Percentiles rank a stretch among this genome's conserved stretches.
phyloP scores from a whole-genome alignment of 768 basidiomycete species.

The Lactarius tabidus region DNA sequence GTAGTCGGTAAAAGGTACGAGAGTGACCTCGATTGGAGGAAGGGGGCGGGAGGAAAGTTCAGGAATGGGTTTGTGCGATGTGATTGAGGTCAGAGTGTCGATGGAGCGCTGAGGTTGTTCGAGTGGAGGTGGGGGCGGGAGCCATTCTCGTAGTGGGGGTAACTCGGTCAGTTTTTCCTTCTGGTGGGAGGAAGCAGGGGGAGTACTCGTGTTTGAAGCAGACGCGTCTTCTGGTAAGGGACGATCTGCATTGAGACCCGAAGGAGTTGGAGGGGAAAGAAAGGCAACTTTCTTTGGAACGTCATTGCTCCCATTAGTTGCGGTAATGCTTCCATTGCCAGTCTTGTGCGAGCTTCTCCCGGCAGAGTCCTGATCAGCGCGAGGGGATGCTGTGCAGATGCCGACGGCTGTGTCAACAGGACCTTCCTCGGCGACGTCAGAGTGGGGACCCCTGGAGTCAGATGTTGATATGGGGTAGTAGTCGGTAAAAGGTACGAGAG shows the following conservation, averaged over 20 bases:
- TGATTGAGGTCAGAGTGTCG: conserved; percentile 36
- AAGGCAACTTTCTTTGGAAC: conserved; percentile 85
- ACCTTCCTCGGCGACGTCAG: conserved; percentile 24
- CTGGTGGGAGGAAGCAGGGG: conserved; percentile 27
- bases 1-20: conserved; percentile 33
- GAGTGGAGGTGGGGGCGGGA: conserved; percentile 46
- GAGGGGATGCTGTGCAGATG: conserved; percentile 23
- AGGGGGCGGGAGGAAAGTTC: conserved; percentile 52
- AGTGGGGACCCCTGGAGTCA: conserved; percentile 28
- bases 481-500: conserved; percentile 34
- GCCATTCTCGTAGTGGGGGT: conserved; percentile 67
- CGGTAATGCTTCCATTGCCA: conserved; percentile 35
- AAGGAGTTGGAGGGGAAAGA: conserved; percentile 71
- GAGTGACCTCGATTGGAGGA: conserved; percentile 45
- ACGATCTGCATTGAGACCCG: conserved; percentile 44
- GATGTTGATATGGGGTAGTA: conserved; percentile 23
- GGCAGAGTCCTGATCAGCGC: conserved; percentile 33
- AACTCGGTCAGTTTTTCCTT: conserved; percentile 60
- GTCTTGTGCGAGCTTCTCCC: conserved; percentile 39
- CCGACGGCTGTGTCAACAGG: conserved; percentile 21
- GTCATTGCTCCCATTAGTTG: conserved; percentile 37
- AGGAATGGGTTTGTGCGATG: conserved; percentile 67
- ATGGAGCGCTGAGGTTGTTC: conserved; percentile 24
- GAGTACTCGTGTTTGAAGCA: conserved; percentile 53
- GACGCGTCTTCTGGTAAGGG: conserved; percentile 46